Evolutionary conservation across 2,329 filamentous ascomycete species (phyloP).

Genomic region (Colletotrichum melonis): DNA sequence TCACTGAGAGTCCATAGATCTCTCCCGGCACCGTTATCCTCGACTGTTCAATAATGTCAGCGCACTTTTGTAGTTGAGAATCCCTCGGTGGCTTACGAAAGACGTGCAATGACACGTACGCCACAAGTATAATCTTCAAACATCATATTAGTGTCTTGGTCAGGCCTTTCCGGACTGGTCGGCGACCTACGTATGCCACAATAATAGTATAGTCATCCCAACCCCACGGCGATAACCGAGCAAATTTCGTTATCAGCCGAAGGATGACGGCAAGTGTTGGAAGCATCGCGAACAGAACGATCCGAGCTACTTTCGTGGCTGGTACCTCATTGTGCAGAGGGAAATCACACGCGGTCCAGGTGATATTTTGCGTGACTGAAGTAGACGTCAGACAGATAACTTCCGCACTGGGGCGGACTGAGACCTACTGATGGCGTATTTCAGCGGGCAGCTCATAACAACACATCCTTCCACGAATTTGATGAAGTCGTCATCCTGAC

Average conservation of each 20-base stretch:
- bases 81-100: not conserved
- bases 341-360: constrained; percentile 19
- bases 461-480: not conserved
- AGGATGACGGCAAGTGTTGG: constrained; percentile 11
- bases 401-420: not conserved
- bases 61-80: not conserved
- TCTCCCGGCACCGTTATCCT: constrained; percentile 15
- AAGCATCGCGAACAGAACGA: not conserved
- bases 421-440: constrained; percentile 1
- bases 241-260: constrained; percentile 2
- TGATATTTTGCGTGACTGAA: constrained; percentile 13
- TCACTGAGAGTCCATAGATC: constrained; percentile 25
- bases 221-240: not conserved
- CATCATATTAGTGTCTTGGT: not conserved
- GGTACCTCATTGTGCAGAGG: not conserved
- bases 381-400: not conserved
- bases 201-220: constrained; percentile 23
- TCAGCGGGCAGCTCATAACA: constrained; percentile 11
- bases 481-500: constrained; percentile 6
- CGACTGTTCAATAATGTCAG: not conserved
- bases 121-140: not conserved
- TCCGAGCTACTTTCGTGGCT: not conserved
- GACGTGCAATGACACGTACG: not conserved
- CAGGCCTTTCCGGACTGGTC: too few species aligned
- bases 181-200: constrained; percentile 5